A percentile compares a stretch with the other conserved stretches of the same genome.
These are phyloP conservation scores for Citrus hindsii DNA, from an alignment of 345 rosid species.

Conservation along the genomic window DNA sequence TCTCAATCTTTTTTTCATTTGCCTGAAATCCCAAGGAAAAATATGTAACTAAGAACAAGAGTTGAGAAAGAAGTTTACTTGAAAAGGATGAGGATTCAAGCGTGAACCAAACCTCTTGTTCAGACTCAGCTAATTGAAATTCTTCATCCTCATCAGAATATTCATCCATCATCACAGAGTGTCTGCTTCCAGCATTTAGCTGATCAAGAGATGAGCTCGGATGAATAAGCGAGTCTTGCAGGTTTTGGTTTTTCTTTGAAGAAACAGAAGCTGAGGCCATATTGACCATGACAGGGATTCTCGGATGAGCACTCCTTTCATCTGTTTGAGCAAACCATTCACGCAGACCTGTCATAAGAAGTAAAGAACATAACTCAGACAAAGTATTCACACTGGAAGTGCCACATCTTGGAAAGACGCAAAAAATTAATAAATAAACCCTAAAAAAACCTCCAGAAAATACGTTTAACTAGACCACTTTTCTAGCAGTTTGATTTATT, in stretches of 20 bases:
- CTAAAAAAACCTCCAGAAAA: neutral
- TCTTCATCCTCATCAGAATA: conserved; percentile 95
- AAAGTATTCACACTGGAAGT: too few species aligned
- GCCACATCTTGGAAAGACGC: neutral
- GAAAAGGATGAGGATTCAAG: conserved; percentile 9
- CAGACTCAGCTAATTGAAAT: conserved; percentile 80
- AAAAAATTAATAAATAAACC: neutral
- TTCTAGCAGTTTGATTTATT: neutral
- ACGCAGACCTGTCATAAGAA: conserved; percentile 59
- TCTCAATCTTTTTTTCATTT: too few species aligned
- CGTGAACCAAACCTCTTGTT: conserved; percentile 63
- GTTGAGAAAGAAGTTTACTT: neutral
- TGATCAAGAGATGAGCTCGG: conserved; percentile 62
- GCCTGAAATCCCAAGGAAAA: too few species aligned
- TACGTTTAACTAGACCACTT: neutral
- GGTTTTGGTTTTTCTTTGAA: conserved; percentile 44
- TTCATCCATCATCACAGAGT: conserved; percentile 81
- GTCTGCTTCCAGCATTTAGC: conserved; percentile 53
- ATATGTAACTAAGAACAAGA: neutral
- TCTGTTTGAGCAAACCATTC: conserved; percentile 98
- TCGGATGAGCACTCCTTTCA: conserved; percentile 85
- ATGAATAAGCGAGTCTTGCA: conserved; percentile 42
- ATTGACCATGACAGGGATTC: conserved; percentile 97
- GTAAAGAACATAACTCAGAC: neutral
- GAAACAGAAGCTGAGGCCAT: conserved; percentile 78